Evolutionary conservation across 2,329 filamentous ascomycete species (phyloP).

Genomic region (Aspergillus alliaceus): DNA sequence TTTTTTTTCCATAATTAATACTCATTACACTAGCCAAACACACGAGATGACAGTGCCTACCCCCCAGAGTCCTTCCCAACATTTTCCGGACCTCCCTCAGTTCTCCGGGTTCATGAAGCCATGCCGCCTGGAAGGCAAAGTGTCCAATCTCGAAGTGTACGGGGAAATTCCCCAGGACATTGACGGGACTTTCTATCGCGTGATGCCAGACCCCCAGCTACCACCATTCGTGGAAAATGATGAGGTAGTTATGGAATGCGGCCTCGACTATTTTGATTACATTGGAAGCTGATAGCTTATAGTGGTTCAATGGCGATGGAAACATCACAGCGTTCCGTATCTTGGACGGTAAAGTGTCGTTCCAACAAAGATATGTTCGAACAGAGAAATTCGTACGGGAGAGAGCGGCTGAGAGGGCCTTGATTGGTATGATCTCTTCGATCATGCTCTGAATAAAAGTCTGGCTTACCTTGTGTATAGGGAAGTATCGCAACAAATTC

Average conservation of each 20-base stretch:
- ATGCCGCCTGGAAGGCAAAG: constrained; percentile 43
- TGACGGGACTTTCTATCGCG: constrained; percentile 50
- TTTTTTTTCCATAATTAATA: too few relatives aligned
- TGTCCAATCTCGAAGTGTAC: constrained; percentile 43
- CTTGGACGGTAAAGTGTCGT: constrained; percentile 31
- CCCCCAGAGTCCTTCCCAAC: too few relatives aligned
- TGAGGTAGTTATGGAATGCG: constrained; percentile 13
- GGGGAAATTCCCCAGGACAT: constrained; percentile 48
- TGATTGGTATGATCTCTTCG: constrained; percentile 19
- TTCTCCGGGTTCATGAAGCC: constrained; percentile 32
- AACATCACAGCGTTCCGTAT: constrained; percentile 41
- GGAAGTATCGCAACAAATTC: constrained; percentile 43
- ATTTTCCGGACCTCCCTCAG: constrained; percentile 21
- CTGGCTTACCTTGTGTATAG: constrained; percentile 12
- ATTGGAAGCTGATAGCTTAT: background rate
- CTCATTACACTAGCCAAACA: too few relatives aligned
- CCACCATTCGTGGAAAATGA: constrained; percentile 36
- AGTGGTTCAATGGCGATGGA: constrained; percentile 44
- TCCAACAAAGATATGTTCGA: constrained; percentile 40
- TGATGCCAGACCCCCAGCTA: constrained; percentile 51
- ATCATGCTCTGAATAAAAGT: background rate
- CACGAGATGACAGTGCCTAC: too few relatives aligned
- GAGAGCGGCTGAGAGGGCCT: constrained; percentile 33
- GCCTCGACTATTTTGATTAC: background rate
- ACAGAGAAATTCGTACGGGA: constrained; percentile 45